Evolutionary conservation across 2,329 filamentous ascomycete species (phyloP).

Genomic region (Colletotrichum horii): DNA sequence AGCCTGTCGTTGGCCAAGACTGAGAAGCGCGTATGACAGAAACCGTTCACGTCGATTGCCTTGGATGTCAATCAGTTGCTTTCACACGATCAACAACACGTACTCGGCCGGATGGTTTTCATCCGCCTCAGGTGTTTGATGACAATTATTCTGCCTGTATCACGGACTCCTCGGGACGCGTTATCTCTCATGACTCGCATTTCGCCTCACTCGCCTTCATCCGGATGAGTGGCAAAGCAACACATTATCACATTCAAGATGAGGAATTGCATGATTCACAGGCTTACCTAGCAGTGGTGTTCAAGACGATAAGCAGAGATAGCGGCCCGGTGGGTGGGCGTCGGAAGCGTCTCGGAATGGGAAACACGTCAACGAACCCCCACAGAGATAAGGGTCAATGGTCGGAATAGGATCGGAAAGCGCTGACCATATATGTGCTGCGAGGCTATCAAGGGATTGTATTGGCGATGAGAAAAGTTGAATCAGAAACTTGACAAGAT

Average conservation of each 20-base stretch:
- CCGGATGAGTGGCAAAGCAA: not conserved
- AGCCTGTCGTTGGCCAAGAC: accelerated
- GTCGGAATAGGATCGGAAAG: not conserved
- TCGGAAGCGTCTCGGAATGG: not conserved
- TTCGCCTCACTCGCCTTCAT: not conserved
- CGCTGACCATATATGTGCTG: not conserved
- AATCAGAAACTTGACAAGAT: not conserved
- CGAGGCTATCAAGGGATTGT: not conserved
- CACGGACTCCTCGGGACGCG: not conserved
- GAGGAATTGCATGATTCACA: not conserved
- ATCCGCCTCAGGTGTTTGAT: not conserved
- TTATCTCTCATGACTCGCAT: not conserved
- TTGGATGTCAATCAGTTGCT: not conserved
- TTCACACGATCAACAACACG: not conserved
- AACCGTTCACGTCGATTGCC: not conserved
- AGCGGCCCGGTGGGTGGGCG: not conserved
- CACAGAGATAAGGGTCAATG: not conserved
- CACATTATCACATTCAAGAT: not conserved
- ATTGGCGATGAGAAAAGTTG: too few species aligned
- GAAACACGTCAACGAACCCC: not conserved
- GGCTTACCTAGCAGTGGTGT: not conserved
- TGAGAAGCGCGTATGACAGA: not conserved
- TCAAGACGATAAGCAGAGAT: not conserved
- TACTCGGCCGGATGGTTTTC: not conserved
- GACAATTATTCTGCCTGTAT: not conserved